phyloP scores from a whole-genome alignment of 768 basidiomycete species.

The Hirschioporus abietinus region DNA sequence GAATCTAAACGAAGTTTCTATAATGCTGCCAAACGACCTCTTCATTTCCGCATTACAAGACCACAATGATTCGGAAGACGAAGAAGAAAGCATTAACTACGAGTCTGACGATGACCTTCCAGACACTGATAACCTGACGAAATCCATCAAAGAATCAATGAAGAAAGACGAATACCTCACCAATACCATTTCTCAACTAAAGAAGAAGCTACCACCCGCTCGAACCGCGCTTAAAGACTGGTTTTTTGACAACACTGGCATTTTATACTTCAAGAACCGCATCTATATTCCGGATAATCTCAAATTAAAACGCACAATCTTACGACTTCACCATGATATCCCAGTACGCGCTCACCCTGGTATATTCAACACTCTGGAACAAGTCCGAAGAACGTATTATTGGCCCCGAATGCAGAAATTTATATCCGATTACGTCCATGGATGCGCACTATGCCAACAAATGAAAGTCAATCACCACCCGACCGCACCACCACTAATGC shows the following conservation, averaged over 20 bases:
- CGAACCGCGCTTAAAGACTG: neutral
- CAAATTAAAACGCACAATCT: conserved; percentile 15
- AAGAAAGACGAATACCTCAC: too few relatives aligned
- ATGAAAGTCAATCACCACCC: neutral
- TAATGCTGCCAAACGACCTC: too few relatives aligned
- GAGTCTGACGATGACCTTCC: too few relatives aligned
- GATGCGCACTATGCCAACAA: neutral
- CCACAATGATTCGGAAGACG: too few relatives aligned
- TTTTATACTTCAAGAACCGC: conserved; percentile 24
- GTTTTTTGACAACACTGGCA: conserved; percentile 12
- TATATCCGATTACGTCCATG: conserved; percentile 12
- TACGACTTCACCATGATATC: conserved; percentile 21
- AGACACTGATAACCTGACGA: too few relatives aligned
- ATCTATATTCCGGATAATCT: conserved; percentile 24
- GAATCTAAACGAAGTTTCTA: neutral
- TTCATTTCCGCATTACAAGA: too few relatives aligned
- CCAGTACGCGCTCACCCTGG: conserved; percentile 26
- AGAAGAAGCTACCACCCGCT: too few relatives aligned
- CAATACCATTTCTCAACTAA: too few relatives aligned
- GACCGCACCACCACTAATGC: neutral
- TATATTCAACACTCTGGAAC: conserved; percentile 21
- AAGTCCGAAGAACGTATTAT: conserved; percentile 21
- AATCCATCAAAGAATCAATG: too few relatives aligned
- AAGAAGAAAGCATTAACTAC: too few relatives aligned
- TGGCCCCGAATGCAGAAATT: conserved; percentile 28